Base-by-base conservation (phyloP, 148 eudicot genomes). In the Persicaria maculosa region DNA sequence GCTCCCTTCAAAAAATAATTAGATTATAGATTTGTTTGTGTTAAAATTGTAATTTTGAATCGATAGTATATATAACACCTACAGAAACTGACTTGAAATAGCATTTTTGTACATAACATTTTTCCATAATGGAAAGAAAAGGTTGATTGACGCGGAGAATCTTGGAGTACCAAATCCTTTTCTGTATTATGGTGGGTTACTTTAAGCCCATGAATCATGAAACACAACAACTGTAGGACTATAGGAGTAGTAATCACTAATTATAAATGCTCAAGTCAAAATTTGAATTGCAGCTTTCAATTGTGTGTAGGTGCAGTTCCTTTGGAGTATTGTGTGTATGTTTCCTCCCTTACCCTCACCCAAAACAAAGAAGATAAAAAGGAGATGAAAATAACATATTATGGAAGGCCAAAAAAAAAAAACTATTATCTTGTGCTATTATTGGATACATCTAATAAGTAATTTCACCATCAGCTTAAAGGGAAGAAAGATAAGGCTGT, bases 261-360 rank as follows among this genome's bases (percentile, higher is more conserved):
- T 36, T 64, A 40, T 36, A 64, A 16, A 40, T 64, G 45, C 69
- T 2, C 70, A 15, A 12, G 70, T 65, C 70, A 65, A 65, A 65
- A 12, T 40, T 65, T 43, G 70, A 65, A 43, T 65, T 65, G 70
- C 46, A 40, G 19, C 70, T 65, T 40, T 65, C 70, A 36, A 40
- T 65, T 65, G 47, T 15, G 70, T 14, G 7, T 36, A 25, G 40
- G 40, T 31, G 45, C 7, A 15, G n/a, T 8, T 48, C 11, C 52
- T 48, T 48, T 48, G 12, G 9, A 48, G 52, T 48, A 7, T 48
- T 48, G 9, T 48, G 12, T 48, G 59, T 54, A 54, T 3, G 20
- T 54, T 15, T 54, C 7, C 7, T 7, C 4, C n/a, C 16, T 48
- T 12, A 48, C 52, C 52, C 12, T 48, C 68, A 62, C 65, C 65